Percentiles rank a stretch among this genome's conserved stretches.
Conservation (phyloP, 177 flowering plant genomes). For the Vitis hybrid region DNA sequence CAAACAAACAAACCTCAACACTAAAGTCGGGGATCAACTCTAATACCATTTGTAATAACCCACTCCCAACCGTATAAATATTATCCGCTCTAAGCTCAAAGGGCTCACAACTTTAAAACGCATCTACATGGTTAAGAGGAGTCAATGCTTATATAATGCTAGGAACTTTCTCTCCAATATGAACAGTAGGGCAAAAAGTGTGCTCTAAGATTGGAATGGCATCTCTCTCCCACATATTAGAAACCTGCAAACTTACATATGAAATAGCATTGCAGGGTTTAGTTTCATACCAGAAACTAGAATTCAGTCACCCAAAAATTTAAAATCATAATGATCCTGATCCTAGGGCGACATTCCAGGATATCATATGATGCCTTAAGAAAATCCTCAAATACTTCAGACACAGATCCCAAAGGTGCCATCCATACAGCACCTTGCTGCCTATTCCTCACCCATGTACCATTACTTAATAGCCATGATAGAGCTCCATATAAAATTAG, state of each 20-base stretch:
- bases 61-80: too few relatives aligned
- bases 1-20: too few relatives aligned
- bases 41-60: too few relatives aligned
- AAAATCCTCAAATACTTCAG: background rate
- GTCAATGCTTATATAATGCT: too few relatives aligned
- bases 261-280: background rate
- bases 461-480: background rate
- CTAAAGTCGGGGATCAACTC: too few relatives aligned
- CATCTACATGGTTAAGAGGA: too few relatives aligned
- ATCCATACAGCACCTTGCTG: background rate
- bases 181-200: background rate
- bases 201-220: background rate
- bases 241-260: background rate
- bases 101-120: too few relatives aligned
- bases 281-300: background rate
- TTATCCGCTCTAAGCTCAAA: too few relatives aligned
- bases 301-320: background rate
- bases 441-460: background rate
- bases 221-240: background rate
- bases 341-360: background rate
- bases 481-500: background rate
- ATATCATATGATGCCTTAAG: background rate
- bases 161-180: too few relatives aligned
- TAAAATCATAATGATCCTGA: background rate
- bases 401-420: background rate